A percentile compares a stretch with the other conserved stretches of the same genome.
Evolutionary conservation across 2,329 filamentous ascomycete species (phyloP).

Genomic region (Raffaelea arxii): DNA sequence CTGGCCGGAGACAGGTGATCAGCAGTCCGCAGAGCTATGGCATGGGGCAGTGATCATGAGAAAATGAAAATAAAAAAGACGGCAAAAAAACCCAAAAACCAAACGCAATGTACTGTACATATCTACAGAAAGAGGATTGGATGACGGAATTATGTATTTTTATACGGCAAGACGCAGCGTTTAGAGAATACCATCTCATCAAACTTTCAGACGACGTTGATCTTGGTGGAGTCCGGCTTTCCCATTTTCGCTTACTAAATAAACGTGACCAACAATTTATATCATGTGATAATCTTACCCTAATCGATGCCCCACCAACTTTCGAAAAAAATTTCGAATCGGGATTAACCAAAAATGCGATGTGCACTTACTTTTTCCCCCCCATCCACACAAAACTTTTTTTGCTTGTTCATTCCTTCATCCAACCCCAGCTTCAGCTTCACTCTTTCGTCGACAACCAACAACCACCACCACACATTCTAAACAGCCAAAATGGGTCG

Average conservation of each 20-base stretch:
- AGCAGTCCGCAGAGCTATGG: constrained; percentile 30
- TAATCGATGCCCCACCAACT: constrained; percentile 4
- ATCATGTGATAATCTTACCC: constrained; percentile 4
- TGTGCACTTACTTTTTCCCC: too few species aligned
- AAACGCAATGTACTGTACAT: too few species aligned
- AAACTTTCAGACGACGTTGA: too few species aligned
- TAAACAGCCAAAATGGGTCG: constrained; percentile 55
- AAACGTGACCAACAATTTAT: neutral
- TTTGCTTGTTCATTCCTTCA: neutral
- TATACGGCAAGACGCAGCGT: too few species aligned
- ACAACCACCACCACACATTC: constrained; percentile 1
- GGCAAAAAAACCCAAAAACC: too few species aligned
- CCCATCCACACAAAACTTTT: too few species aligned
- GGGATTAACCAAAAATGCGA: too few species aligned
- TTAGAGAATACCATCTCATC: too few species aligned
- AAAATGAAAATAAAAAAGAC: neutral
- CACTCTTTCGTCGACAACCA: neutral
- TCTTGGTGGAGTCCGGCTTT: too few species aligned
- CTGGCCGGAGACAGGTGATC: constrained; percentile 12
- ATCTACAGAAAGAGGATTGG: too few species aligned
- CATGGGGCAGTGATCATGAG: constrained; percentile 13
- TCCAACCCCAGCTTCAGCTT: too few species aligned
- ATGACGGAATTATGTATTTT: too few species aligned
- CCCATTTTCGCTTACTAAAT: neutral
- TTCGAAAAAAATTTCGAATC: neutral